These are phyloP conservation scores for Trichoderma asperellum DNA, from an alignment of 2,329 filamentous ascomycete species.

Conservation along the genomic window DNA sequence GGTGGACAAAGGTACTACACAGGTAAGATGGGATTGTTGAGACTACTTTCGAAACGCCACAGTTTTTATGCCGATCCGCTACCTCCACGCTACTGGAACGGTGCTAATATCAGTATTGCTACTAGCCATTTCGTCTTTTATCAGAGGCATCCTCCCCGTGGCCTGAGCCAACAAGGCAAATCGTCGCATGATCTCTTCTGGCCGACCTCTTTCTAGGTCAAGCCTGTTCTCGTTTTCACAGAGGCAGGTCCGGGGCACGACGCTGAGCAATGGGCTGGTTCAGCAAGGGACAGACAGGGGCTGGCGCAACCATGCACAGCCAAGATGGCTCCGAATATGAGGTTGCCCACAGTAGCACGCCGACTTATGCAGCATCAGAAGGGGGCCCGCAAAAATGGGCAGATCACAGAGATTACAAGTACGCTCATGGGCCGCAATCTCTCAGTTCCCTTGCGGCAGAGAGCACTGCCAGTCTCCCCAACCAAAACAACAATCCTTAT, in stretches of 20 bases:
- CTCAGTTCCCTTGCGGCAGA: slow-evolving; percentile 4
- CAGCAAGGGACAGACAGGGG: slow-evolving; percentile 21
- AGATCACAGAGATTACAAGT: slow-evolving; percentile 5
- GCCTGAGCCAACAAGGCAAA: slow-evolving; percentile 18
- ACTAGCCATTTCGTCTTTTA: slow-evolving; percentile 2
- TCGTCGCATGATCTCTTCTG: slow-evolving; percentile 24
- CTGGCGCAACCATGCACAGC: slow-evolving; percentile 14
- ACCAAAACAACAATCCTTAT: slow-evolving; percentile 16
- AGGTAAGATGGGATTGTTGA: neutral
- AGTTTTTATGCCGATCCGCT: slow-evolving; percentile 19
- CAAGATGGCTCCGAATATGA: slow-evolving; percentile 22
- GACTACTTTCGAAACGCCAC: slow-evolving; percentile 19
- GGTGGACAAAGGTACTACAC: slow-evolving; percentile 1
- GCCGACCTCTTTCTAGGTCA: slow-evolving; percentile 3
- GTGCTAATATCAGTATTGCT: neutral
- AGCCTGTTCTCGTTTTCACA: slow-evolving; percentile 5
- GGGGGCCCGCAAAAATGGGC: slow-evolving; percentile 26
- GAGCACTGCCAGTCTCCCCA: slow-evolving; percentile 10
- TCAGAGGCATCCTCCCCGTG: slow-evolving; percentile 18
- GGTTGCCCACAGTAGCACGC: slow-evolving; percentile 14
- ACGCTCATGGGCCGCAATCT: slow-evolving; percentile 9
- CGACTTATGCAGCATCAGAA: slow-evolving; percentile 17
- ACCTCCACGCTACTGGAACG: slow-evolving; percentile 14
- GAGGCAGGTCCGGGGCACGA: slow-evolving; percentile 3
- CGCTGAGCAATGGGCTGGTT: slow-evolving; percentile 15